Conservation (phyloP, 352 stramenopile genomes). For the Phytopythium cucurbitacearum region DNA sequence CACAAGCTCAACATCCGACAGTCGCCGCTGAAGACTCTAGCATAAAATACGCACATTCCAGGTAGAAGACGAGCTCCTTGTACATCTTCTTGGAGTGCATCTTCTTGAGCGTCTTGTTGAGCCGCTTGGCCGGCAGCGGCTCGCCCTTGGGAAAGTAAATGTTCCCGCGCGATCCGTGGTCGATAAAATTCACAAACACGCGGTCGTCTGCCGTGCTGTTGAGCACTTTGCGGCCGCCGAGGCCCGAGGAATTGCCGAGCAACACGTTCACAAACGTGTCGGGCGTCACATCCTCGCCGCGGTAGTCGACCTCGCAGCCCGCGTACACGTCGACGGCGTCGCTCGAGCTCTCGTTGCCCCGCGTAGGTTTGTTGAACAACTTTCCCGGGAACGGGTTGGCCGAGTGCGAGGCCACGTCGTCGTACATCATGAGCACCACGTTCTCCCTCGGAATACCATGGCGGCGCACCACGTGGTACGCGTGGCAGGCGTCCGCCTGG, state of each 20-base stretch:
- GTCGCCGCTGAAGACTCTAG: neutral
- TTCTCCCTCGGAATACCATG: conserved; percentile 87
- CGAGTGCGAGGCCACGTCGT: conserved; percentile 80
- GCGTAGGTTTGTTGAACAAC: conserved; percentile 85
- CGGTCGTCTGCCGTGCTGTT: conserved; percentile 79
- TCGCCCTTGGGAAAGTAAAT: conserved; percentile 80
- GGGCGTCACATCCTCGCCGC: conserved; percentile 73
- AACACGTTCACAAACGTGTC: conserved; percentile 88
- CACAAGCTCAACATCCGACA: neutral
- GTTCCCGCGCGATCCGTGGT: conserved; percentile 85
- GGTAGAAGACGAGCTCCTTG: conserved; percentile 90
- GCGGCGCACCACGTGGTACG: conserved; percentile 86
- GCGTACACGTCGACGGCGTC: conserved; percentile 83
- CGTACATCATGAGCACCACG: conserved; percentile 92
- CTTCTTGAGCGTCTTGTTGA: conserved; percentile 59
- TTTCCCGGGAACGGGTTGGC: conserved; percentile 85
- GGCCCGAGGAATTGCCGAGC: conserved; percentile 56
- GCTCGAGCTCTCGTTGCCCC: conserved; percentile 23
- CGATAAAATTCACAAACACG: conserved; percentile 92
- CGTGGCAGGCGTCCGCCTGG: conserved; percentile 87
- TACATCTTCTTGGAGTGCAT: conserved; percentile 87
- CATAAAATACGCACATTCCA: conserved; percentile 51
- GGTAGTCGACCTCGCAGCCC: conserved; percentile 77
- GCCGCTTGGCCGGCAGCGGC: conserved; percentile 57
- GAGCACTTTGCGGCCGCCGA: conserved; percentile 77